A percentile compares a stretch with the other conserved stretches of the same genome.
These are phyloP conservation scores for Suhomyces prunicola DNA, from an alignment of 805 yeast genomes.

Conservation along the genomic window DNA sequence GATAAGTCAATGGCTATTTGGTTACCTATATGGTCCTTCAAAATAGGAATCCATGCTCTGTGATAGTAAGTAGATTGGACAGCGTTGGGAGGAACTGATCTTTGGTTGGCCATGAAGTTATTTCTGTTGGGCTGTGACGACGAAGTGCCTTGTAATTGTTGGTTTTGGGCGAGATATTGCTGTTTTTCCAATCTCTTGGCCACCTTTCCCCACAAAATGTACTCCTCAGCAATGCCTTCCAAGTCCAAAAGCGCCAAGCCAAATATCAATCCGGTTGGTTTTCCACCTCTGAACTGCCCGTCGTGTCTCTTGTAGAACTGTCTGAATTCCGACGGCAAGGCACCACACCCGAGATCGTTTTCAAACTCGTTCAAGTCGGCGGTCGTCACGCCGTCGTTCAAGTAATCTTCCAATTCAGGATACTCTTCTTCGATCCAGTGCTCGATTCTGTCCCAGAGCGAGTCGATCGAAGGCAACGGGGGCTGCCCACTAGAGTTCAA, in stretches of 20 bases:
- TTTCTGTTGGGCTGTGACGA: conserved; percentile 15
- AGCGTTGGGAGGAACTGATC: conserved; percentile 37
- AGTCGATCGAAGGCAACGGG: conserved; percentile 43
- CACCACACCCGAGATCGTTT: conserved; percentile 41
- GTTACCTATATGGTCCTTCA: conserved; percentile 87
- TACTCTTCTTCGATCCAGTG: conserved; percentile 44
- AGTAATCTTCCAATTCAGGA: conserved; percentile 43
- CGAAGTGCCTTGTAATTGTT: conserved; percentile 16
- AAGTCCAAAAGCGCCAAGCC: conserved; percentile 42
- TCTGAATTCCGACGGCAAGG: conserved; percentile 43
- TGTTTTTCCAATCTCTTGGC: conserved; percentile 40
- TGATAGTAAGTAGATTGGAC: conserved; percentile 35
- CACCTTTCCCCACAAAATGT: conserved; percentile 40
- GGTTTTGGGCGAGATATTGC: conserved; percentile 27
- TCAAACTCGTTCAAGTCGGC: conserved; percentile 47
- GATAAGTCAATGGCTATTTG: conserved; percentile 83
- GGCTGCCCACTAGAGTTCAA: conserved; percentile 47
- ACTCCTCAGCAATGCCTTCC: conserved; percentile 41
- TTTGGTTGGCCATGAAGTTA: conserved; percentile 32
- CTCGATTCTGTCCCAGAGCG: conserved; percentile 43
- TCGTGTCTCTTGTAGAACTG: conserved; percentile 45
- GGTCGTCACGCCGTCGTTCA: conserved; percentile 42
- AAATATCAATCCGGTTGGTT: conserved; percentile 44
- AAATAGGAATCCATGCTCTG: conserved; percentile 77
- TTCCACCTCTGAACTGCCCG: conserved; percentile 45